Conservation (phyloP, 2,329 filamentous ascomycete genomes). For the Trichoderma semiorbis region DNA sequence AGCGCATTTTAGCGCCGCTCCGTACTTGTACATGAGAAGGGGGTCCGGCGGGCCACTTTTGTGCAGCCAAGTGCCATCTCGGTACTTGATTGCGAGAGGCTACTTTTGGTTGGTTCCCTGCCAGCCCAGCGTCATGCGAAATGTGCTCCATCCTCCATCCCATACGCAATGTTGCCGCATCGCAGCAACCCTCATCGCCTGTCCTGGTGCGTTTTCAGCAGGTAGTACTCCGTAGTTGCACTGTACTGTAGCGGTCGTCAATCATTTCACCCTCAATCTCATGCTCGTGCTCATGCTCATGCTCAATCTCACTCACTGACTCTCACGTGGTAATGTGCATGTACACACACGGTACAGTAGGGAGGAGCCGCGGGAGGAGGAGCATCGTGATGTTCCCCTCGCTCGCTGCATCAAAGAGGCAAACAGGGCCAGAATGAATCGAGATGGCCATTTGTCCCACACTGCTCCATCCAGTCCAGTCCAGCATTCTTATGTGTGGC, state of each 20-base stretch:
- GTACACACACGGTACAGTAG: not conserved
- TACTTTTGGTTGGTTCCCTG: slow-evolving; percentile 12
- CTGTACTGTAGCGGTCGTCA: not conserved
- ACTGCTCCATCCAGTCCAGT: not conserved
- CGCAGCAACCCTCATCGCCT: not conserved
- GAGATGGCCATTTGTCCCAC: slow-evolving; percentile 4
- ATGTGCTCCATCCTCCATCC: not conserved
- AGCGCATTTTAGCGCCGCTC: not conserved
- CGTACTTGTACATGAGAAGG: slow-evolving; percentile 5
- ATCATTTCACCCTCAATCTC: not conserved
- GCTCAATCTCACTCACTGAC: not conserved
- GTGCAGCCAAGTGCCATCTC: slow-evolving; percentile 22
- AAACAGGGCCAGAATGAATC: slow-evolving; percentile 15
- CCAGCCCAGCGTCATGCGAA: not conserved
- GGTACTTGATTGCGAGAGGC: slow-evolving; percentile 17
- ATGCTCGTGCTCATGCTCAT: not conserved
- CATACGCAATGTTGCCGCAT: not conserved
- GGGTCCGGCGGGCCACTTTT: slow-evolving; percentile 10
- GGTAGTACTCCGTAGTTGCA: not conserved
- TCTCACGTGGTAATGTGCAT: not conserved
- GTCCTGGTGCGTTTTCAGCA: not conserved
- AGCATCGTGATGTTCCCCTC: slow-evolving; percentile 1
- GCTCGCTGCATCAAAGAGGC: not conserved
- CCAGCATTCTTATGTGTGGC: slow-evolving; percentile 7
- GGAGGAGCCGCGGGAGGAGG: not conserved